These are phyloP conservation scores for Papilionanthe hybrid DNA, from an alignment of 116 monocot species.

Conservation along the genomic window DNA sequence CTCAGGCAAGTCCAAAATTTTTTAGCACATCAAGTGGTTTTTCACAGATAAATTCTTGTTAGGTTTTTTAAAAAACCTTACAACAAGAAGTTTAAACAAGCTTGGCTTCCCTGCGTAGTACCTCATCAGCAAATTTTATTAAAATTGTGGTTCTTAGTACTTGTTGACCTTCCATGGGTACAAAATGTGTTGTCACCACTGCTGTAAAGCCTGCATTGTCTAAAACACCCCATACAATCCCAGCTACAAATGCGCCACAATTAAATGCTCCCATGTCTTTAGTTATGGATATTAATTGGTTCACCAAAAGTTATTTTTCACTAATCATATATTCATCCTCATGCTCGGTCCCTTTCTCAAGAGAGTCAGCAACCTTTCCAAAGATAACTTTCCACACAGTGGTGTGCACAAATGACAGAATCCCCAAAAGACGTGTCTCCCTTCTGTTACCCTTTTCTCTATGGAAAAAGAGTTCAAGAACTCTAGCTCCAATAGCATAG, in stretches of 20 bases:
- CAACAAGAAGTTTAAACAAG: neutral
- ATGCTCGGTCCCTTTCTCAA: constrained; percentile 99
- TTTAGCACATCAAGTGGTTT: too few species aligned
- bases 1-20: too few species aligned
- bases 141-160: constrained; percentile 88
- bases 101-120: constrained; percentile 16
- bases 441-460: constrained; percentile 66
- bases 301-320: constrained; percentile 95
- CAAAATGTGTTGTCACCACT: constrained; percentile 97
- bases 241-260: constrained; percentile 97
- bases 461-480: too few species aligned
- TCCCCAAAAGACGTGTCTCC: constrained; percentile 80
- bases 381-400: constrained; percentile 98
- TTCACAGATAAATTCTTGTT: too few species aligned
- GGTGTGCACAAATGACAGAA: constrained; percentile 89
- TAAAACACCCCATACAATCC: constrained; percentile 86
- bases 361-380: constrained; percentile 98
- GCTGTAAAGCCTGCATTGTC: constrained; percentile 91
- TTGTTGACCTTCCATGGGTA: constrained; percentile 88
- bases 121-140: constrained; percentile 99
- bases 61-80: too few species aligned
- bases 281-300: constrained; percentile 84
- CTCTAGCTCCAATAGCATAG: too few species aligned
- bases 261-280: constrained; percentile 99
- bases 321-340: constrained; percentile 99